phyloP scores from a whole-genome alignment of 768 basidiomycete genomes.

The Rhizopogon sp. region DNA sequence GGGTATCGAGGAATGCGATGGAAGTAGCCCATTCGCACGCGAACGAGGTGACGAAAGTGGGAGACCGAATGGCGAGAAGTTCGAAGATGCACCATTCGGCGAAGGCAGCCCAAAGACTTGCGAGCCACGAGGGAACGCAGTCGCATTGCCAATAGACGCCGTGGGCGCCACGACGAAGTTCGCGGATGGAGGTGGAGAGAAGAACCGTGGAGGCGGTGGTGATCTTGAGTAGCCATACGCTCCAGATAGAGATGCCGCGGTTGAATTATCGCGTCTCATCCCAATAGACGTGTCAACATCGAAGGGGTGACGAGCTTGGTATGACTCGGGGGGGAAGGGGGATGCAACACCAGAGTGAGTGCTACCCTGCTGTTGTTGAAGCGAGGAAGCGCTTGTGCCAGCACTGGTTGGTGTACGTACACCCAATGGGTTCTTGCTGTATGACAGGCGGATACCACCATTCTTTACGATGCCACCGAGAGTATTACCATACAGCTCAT shows the following conservation, averaged over 20 bases:
- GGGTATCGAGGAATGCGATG: conserved; percentile 32
- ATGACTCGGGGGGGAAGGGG: conserved; percentile 23
- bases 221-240: conserved; percentile 28
- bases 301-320: conserved; percentile 26
- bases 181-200: conserved; percentile 26
- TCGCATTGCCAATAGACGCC: conserved; percentile 19
- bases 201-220: conserved; percentile 28
- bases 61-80: conserved; percentile 28
- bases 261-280: conserved; percentile 20
- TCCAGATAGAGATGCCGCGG: conserved; percentile 17
- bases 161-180: conserved; percentile 23
- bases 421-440: conserved; percentile 98
- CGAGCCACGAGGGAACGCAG: conserved; percentile 24
- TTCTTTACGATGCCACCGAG: conserved; percentile 90
- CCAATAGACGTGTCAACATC: conserved; percentile 19
- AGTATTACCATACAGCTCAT: conserved; percentile 88
- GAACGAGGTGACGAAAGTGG: conserved; percentile 26
- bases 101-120: conserved; percentile 26
- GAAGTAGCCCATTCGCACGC: conserved; percentile 20
- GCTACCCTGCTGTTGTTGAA: conserved; percentile 21
- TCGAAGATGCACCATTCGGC: conserved; percentile 14
- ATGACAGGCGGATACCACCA: conserved; percentile 92
- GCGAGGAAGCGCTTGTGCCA: conserved; percentile 15
- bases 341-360: conserved; percentile 18
- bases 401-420: conserved; percentile 75